phyloP scores from a whole-genome alignment of 2,329 filamentous ascomycete genomes.

The Pyrenophora seminiperda region DNA sequence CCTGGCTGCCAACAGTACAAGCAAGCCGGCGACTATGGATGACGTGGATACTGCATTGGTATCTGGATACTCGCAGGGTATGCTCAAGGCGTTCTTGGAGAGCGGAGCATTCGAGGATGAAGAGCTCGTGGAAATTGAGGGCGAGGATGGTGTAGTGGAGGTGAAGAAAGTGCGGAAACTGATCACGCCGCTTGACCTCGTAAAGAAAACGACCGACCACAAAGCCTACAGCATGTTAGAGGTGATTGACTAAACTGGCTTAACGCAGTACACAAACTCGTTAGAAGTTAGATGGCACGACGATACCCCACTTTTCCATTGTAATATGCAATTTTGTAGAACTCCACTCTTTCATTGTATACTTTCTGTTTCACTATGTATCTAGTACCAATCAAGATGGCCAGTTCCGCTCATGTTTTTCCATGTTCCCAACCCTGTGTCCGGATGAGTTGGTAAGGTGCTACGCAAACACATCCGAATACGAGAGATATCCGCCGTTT shows the following conservation, averaged over 20 bases:
- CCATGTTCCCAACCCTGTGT: no score
- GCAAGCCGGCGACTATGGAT: slow-evolving; percentile 57
- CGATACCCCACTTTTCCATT: no score
- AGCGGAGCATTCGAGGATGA: slow-evolving; percentile 53
- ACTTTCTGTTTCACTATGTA: no score
- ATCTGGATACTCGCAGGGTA: slow-evolving; percentile 62
- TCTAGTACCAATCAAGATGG: no score
- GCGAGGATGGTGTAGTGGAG: slow-evolving; percentile 45
- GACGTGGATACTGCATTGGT: slow-evolving; percentile 57
- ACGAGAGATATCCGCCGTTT: no score
- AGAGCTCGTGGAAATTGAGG: slow-evolving; percentile 47
- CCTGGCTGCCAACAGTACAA: slow-evolving; percentile 54
- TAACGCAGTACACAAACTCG: neutral
- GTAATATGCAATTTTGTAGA: no score
- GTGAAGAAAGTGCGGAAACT: slow-evolving; percentile 41
- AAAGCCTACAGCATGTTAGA: slow-evolving; percentile 62
- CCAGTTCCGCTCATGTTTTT: no score
- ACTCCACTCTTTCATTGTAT: no score
- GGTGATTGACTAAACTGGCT: slow-evolving; percentile 56
- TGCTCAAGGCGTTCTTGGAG: slow-evolving; percentile 64
- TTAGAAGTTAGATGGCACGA: neutral
- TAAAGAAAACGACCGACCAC: slow-evolving; percentile 55
- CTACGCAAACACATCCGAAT: no score
- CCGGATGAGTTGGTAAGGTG: no score
- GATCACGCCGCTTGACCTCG: slow-evolving; percentile 23